Conservation (phyloP, 257 asterid genomes). For the Primulina eburnea region DNA sequence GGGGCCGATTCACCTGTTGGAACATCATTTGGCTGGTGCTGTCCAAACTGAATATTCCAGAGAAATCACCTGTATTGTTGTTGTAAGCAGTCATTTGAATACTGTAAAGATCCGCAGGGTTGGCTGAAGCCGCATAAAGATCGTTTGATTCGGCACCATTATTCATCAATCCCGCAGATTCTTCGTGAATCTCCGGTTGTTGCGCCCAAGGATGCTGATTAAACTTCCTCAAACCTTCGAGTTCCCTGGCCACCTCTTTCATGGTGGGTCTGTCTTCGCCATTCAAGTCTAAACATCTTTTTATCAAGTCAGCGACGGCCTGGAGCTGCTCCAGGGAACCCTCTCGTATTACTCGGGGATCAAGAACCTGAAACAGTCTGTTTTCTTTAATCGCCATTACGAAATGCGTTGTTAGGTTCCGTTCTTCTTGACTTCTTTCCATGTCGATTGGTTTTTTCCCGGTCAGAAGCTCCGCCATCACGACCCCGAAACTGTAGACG, state of each 20-base stretch:
- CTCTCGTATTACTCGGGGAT: conserved; percentile 55
- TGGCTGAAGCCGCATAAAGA: background rate
- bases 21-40: background rate
- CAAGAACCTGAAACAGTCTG: conserved; percentile 48
- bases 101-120: background rate
- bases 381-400: conserved; percentile 43
- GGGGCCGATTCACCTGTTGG: background rate
- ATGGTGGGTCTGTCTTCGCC: conserved; percentile 70
- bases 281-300: conserved; percentile 44
- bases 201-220: conserved; percentile 48
- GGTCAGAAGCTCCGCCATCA: conserved; percentile 62
- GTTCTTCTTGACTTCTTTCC: conserved; percentile 41
- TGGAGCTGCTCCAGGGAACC: conserved; percentile 59
- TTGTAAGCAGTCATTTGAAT: background rate
- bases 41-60: background rate
- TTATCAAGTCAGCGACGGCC: conserved; percentile 43
- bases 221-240: conserved; percentile 59
- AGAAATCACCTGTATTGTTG: background rate
- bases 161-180: conserved; percentile 22
- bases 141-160: background rate
- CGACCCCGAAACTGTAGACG: conserved; percentile 77
- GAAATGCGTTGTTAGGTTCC: conserved; percentile 48
- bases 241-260: conserved; percentile 75
- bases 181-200: conserved; percentile 18
- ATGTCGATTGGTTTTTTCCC: conserved; percentile 56